Conservation (phyloP, 208 protist species). For the Leishmania guyanensis region DNA sequence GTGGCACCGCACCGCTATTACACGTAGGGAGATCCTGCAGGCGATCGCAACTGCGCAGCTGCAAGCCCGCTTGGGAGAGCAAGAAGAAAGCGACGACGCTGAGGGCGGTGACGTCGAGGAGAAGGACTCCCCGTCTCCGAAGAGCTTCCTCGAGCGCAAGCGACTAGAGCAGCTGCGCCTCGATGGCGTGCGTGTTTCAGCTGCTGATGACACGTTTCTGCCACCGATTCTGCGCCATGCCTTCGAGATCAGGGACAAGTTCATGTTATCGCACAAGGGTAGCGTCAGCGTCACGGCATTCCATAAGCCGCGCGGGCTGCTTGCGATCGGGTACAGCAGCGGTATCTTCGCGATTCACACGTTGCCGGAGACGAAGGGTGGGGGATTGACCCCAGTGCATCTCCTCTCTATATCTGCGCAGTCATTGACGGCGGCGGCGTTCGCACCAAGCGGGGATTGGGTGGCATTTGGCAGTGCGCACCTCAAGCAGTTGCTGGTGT, state of each 20-base stretch:
- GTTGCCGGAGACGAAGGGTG: constrained; percentile 33
- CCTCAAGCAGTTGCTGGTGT: constrained; percentile 93
- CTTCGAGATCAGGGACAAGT: constrained; percentile 86
- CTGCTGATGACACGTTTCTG: constrained; percentile 70
- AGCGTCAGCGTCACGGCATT: constrained; percentile 80
- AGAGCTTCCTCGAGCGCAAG: constrained; percentile 81
- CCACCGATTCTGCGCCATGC: constrained; percentile 75
- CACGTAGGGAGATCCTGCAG: constrained; percentile 80
- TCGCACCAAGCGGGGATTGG: constrained; percentile 82
- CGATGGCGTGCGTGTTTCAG: constrained; percentile 80
- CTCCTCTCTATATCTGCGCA: constrained; percentile 92
- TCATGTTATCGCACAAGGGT: constrained; percentile 89
- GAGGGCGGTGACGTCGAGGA: constrained; percentile 45
- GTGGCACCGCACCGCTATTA: constrained; percentile 72
- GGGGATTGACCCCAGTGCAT: constrained; percentile 73
- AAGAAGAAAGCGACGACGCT: constrained; percentile 30
- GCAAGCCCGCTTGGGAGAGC: constrained; percentile 44
- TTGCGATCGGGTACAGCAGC: constrained; percentile 90
- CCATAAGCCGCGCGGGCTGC: constrained; percentile 73
- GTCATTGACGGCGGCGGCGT: constrained; percentile 83
- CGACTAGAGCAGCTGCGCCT: constrained; percentile 75
- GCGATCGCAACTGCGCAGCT: constrained; percentile 76
- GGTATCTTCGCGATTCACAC: constrained; percentile 92
- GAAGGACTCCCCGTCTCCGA: constrained; percentile 47
- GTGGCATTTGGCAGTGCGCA: constrained; percentile 90